These are phyloP conservation scores for Ophiostoma sp. DNA, from an alignment of 2,329 filamentous ascomycete species.

Conservation along the genomic window DNA sequence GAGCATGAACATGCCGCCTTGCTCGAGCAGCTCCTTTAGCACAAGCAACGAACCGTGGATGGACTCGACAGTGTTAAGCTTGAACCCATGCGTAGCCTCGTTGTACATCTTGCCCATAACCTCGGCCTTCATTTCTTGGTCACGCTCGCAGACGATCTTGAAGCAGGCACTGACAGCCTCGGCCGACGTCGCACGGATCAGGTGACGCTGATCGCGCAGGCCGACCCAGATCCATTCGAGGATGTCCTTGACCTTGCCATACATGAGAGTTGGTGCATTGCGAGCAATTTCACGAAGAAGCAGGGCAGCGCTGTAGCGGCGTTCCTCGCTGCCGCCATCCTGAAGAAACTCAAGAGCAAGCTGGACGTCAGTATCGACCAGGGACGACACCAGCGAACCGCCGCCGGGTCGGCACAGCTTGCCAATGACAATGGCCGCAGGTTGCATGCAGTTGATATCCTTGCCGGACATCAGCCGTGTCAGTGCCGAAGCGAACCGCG, in stretches of 20 bases:
- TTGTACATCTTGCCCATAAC: slow-evolving; percentile 91
- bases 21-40: slow-evolving; percentile 84
- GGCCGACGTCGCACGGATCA: slow-evolving; percentile 86
- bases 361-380: slow-evolving; percentile 95
- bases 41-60: slow-evolving; percentile 93
- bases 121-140: slow-evolving; percentile 75
- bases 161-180: slow-evolving; percentile 94
- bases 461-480: slow-evolving; percentile 83
- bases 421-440: slow-evolving; percentile 81
- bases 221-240: slow-evolving; percentile 97
- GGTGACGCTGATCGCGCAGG: slow-evolving; percentile 78
- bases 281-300: slow-evolving; percentile 84
- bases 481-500: slow-evolving; percentile 85
- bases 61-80: slow-evolving; percentile 73
- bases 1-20: slow-evolving; percentile 99
- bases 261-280: slow-evolving; percentile 92
- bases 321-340: slow-evolving; percentile 86
- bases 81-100: slow-evolving; percentile 74
- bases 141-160: slow-evolving; percentile 88
- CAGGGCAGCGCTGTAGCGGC: slow-evolving; percentile 87
- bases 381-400: slow-evolving; percentile 86
- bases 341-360: slow-evolving; percentile 95
- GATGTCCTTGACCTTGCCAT: slow-evolving; percentile 89
- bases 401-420: slow-evolving; percentile 88
- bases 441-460: slow-evolving; percentile 84